These are phyloP conservation scores for Rhizopus microsporus DNA, from an alignment of 371 early-diverging fungal genomes.

Conservation along the genomic window DNA sequence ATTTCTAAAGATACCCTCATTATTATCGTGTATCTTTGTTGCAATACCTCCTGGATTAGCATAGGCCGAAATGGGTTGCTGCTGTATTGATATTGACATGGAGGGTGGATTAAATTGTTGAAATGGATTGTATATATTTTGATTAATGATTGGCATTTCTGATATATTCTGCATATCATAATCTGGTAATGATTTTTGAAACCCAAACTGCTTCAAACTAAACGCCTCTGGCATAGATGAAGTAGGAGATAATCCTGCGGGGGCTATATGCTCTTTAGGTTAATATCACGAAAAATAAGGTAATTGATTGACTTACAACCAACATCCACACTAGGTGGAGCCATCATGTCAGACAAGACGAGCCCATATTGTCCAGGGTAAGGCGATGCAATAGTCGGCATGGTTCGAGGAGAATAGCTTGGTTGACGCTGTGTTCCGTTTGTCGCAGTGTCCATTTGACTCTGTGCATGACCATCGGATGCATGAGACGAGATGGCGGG, in stretches of 20 bases:
- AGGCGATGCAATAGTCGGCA: neutral
- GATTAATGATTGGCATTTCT: constrained; percentile 15
- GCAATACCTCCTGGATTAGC: constrained; percentile 1
- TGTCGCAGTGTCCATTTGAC: neutral
- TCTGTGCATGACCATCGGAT: constrained; percentile 19
- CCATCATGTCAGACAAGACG: constrained; percentile 23
- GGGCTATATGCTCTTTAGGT: constrained; percentile 6
- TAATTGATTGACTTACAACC: constrained; percentile 8
- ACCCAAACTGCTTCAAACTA: constrained; percentile 47
- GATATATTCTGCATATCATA: constrained; percentile 21
- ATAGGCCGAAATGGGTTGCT: constrained; percentile 12
- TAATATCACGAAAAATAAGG: neutral
- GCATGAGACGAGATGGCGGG: constrained; percentile 13
- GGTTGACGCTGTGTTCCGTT: neutral
- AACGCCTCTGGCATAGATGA: constrained; percentile 40
- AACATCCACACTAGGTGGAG: constrained; percentile 24
- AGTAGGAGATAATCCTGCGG: constrained; percentile 31
- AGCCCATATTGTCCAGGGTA: constrained; percentile 1
- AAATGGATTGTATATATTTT: constrained; percentile 1
- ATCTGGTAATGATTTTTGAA: constrained; percentile 20
- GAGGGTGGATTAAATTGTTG: constrained; percentile 4
- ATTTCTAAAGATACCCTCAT: constrained; percentile 36
- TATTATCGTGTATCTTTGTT: constrained; percentile 5
- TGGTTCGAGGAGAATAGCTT: neutral
- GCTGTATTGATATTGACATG: constrained; percentile 6